Evolutionary conservation across 352 stramenopile genomes (phyloP).

Genomic region (Phytopythium mirpurense): DNA sequence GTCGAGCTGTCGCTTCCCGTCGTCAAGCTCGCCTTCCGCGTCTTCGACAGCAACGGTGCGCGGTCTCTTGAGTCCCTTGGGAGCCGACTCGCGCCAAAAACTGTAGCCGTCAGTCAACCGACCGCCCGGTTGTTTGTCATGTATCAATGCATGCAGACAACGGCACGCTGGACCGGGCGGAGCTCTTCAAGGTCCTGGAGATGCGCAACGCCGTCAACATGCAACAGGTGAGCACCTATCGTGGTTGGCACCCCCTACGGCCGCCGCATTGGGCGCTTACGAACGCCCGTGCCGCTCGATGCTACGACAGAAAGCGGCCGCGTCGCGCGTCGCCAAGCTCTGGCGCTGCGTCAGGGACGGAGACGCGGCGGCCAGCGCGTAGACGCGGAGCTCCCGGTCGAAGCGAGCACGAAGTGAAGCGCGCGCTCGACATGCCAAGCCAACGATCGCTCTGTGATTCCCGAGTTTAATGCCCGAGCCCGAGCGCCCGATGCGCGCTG

Average conservation of each 20-base stretch:
- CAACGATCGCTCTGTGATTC: background rate
- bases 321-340: constrained; percentile 14
- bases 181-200: constrained; percentile 66
- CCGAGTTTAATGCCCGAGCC: background rate
- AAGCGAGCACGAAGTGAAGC: background rate
- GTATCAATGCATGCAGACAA: no score
- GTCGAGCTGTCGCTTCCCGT: constrained; percentile 64
- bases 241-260: no score
- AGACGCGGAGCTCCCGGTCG: background rate
- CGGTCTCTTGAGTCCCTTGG: background rate
- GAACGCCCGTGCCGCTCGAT: background rate
- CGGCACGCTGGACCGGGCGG: constrained; percentile 55
- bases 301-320: background rate
- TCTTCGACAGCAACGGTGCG: constrained; percentile 69
- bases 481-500: background rate
- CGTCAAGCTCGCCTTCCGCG: constrained; percentile 66
- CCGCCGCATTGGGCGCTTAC: background rate
- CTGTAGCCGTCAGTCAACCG: background rate
- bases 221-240: constrained; percentile 25
- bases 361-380: constrained; percentile 5
- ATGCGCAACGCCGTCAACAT: constrained; percentile 53
- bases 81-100: background rate
- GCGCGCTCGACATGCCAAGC: background rate
- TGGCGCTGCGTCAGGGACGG: constrained; percentile 20
- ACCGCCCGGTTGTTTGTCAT: no score